Base-by-base conservation (phyloP, 139 green algal genomes). In the Coccomyxa sp. region DNA sequence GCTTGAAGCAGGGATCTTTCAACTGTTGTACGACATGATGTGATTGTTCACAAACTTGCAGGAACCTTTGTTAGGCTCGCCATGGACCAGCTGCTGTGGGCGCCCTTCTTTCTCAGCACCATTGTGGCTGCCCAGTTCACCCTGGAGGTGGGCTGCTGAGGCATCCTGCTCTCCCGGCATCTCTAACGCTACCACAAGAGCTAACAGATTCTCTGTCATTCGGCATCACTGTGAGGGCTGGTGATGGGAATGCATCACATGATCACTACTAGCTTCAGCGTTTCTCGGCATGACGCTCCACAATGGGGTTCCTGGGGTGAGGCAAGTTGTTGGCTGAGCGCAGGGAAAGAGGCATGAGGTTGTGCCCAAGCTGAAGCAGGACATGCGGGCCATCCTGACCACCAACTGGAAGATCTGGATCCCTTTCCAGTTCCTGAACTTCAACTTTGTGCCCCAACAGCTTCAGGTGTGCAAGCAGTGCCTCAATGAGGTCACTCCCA, bases 351-450 rank as follows among this genome's bases (percentile, higher is more conserved):
- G 82, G 3, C 22, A 88, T 18, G 39, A 86, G n/a, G 83, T 95
- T 18, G 27, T 74, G 7, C 24, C 79, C 70, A 96, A 95, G 78
- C 79, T 99, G 37, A 87, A 94, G 73, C 79, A 88, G 31, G 91
- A 96, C 64, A 78, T 88, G 70, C 73, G 84, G 29, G 75, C 83
- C 27, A 87, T 90, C 7, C 83, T 97, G 75, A 82, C 93, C 58
- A 88, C 89, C 75, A 98, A 98, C 89, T 98, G 94, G 94, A 82
- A 88, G 29, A 80, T 98, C 27, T 98, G 94, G 94, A 86, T 97
- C 8, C 94, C 94, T 54, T 92, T 92, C 27, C 94, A 98, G 86
- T 93, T 95, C 81, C 22, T 98, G 79, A 98, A 98, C 86, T 97
- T 97, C 84, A 73, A 88, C 39, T 93, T 93, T 77, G 88, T 97